Evolutionary conservation across 345 rosid genomes (phyloP), one percentile per base, ranked within the genome.

Genomic region (Erodium maritimum): DNA sequence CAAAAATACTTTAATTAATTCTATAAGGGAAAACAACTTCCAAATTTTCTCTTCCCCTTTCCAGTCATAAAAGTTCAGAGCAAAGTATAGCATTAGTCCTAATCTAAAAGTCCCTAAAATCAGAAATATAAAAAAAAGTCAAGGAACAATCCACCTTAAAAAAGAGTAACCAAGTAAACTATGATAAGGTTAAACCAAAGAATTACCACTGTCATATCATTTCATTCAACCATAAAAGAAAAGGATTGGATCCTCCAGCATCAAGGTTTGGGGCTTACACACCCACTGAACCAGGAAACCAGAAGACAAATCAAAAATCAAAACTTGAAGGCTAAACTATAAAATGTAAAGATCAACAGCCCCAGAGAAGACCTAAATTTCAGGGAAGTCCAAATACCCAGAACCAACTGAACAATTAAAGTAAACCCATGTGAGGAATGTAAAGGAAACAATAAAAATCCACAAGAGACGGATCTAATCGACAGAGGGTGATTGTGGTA

Each of bases 311-410:
- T 42, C 34, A 42, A 51, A 56, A 25, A 19, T n/a, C 19, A 1
- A 10, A 59, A 58, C 46, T 37, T 66, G 25, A 21, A 52, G 37
- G 62, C 65, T 19, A 60, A 48, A 16, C 22, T 29, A 29, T 21
- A 57, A 57, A 19, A 68, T 58, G 59, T 19, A 23, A 10, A 11
- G 48, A 42, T 42, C 48, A 42, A 42, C 14, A 42, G 11, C 5
- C 16, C 48, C 17, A 10, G 17, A 42, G 12, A 42, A 3, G 8
- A 42, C 16, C 48, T 42, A 3, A 42, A 42, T 11, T 42, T 42
- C 48, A 42, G 12, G 12, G 48, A 42, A 14, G 0, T 42, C 48
- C 48, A 42, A n/a, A 14, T 42, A 42, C 48, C 46, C 46, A 37
- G 46, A 37, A 37, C 46, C 48, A 3, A 42, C 48, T 3, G 3